These are phyloP conservation scores for Globisporangium rhizosaccharum DNA, from an alignment of 352 stramenopile species.

Conservation along the genomic window DNA sequence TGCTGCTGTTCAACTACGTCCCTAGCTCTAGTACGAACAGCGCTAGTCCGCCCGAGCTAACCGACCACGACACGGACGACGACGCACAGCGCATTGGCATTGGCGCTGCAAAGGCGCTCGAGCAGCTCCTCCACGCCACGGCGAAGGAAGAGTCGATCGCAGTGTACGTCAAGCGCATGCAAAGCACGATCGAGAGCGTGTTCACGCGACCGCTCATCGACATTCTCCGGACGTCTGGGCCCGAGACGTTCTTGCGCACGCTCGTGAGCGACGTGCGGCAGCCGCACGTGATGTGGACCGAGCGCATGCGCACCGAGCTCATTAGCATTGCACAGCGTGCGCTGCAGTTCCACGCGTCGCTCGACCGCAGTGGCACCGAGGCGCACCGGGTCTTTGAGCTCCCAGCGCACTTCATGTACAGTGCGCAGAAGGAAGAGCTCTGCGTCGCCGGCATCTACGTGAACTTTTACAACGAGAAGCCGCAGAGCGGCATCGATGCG, in stretches of 20 bases:
- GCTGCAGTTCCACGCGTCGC: slow-evolving; percentile 62
- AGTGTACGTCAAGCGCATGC: slow-evolving; percentile 75
- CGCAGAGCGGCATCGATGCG: slow-evolving; percentile 60
- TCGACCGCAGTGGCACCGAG: slow-evolving; percentile 51
- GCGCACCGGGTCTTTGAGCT: slow-evolving; percentile 75
- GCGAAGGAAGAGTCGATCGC: slow-evolving; percentile 70
- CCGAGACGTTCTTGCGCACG: slow-evolving; percentile 65
- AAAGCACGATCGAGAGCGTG: slow-evolving; percentile 77
- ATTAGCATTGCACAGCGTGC: slow-evolving; percentile 57
- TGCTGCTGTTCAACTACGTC: slow-evolving; percentile 72
- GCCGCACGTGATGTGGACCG: slow-evolving; percentile 85
- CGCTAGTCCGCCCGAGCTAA: too few species aligned
- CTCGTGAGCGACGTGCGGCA: slow-evolving; percentile 68
- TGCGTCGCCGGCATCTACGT: slow-evolving; percentile 86
- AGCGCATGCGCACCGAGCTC: slow-evolving; percentile 76
- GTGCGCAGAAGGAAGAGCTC: slow-evolving; percentile 77
- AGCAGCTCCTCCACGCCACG: slow-evolving; percentile 59
- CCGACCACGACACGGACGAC: slow-evolving; percentile 13
- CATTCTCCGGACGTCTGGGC: slow-evolving; percentile 52
- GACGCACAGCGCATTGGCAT: slow-evolving; percentile 69
- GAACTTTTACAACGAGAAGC: slow-evolving; percentile 87
- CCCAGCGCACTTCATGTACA: slow-evolving; percentile 68
- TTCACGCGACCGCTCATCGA: slow-evolving; percentile 78
- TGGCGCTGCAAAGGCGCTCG: slow-evolving; percentile 63
- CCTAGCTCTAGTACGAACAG: slow-evolving; percentile 8